phyloP scores from a whole-genome alignment of 305 asterid species.

The Coffea humblotiana region DNA sequence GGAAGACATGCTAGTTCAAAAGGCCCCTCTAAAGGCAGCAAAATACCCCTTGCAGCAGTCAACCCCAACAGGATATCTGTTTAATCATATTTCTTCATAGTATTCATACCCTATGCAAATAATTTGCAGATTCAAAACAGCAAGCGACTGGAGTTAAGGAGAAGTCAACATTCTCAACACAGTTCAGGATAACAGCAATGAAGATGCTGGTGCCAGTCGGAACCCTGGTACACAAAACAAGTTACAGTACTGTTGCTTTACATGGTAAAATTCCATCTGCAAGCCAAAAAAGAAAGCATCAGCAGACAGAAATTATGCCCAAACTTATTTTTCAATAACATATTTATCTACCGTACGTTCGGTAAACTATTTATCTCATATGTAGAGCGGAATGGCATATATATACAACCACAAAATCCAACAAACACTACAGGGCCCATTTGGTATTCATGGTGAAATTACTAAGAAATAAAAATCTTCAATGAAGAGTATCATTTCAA shows the following conservation, averaged over 20 bases:
- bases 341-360: too few species aligned
- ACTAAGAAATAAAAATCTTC: too few species aligned
- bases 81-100: neutral
- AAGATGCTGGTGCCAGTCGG: neutral
- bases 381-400: too few species aligned
- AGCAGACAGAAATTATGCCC: neutral
- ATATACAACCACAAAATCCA: neutral
- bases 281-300: neutral
- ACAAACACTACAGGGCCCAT: neutral
- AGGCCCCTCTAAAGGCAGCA: conserved; percentile 1
- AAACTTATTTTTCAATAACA: neutral
- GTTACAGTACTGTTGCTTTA: neutral
- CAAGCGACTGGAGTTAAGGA: neutral
- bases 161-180: neutral
- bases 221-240: neutral
- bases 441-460: neutral
- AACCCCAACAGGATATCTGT: neutral
- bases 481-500: neutral
- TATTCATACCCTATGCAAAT: neutral
- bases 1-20: neutral
- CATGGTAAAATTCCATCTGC: conserved; percentile 21
- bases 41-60: neutral
- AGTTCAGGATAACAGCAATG: neutral
- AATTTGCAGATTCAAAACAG: neutral
- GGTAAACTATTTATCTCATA: neutral